phyloP scores from a whole-genome alignment of 78 protist genomes.

The Creolimax fragrantissima region DNA sequence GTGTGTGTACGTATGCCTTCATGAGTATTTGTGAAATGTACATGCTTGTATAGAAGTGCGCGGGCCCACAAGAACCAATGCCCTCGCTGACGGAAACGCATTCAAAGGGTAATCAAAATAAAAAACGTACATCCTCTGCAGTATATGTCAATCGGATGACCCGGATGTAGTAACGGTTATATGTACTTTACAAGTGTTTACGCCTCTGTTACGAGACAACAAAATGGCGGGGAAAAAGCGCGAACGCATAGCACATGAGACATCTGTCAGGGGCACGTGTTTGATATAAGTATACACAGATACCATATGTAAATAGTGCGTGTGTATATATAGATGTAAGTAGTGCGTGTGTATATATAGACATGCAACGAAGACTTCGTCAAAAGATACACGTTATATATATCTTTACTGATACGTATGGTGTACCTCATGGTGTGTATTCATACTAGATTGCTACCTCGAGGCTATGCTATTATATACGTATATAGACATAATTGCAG shows the following conservation, averaged over 20 bases:
- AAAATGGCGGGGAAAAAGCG: background rate
- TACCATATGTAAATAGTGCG: no score
- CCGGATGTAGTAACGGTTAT: background rate
- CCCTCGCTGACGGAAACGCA: background rate
- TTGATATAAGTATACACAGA: no score
- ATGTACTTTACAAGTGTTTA: background rate
- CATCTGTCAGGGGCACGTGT: background rate
- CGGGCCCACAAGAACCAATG: background rate
- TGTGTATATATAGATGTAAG: no score
- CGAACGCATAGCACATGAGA: background rate
- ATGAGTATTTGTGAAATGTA: background rate
- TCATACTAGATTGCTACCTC: no score
- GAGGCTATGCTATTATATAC: no score
- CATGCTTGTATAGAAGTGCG: background rate
- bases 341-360: no score
- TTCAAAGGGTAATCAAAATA: background rate
- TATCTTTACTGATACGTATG: no score
- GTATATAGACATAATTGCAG: no score
- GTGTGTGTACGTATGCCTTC: background rate
- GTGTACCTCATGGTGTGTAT: no score
- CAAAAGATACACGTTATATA: no score
- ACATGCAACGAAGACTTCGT: no score
- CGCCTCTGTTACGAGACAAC: background rate
- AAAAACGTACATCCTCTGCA: background rate
- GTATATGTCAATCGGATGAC: background rate